Conservation (phyloP, 2,329 filamentous ascomycete species). For the Botrytis fragariae region DNA sequence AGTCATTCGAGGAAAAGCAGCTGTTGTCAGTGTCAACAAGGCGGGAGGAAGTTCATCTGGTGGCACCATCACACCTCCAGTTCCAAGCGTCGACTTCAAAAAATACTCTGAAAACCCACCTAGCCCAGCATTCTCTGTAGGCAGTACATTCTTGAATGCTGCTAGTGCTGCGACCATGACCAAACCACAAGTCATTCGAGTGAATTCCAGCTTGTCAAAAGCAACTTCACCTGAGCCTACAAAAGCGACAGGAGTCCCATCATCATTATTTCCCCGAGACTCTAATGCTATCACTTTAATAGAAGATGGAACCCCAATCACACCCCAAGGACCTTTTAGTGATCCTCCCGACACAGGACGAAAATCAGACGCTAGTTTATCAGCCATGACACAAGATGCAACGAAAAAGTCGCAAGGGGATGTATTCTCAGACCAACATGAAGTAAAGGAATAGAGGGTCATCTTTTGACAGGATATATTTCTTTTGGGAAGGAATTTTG, state of each 20-base stretch:
- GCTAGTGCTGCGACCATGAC: conserved; percentile 57
- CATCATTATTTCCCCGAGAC: conserved; percentile 37
- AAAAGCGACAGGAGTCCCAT: neutral
- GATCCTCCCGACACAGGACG: conserved; percentile 47
- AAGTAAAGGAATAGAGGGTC: conserved; percentile 46
- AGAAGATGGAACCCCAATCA: conserved; percentile 49
- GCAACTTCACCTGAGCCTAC: neutral
- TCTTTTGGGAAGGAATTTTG: neutral
- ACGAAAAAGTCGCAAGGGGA: conserved; percentile 40
- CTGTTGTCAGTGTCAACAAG: conserved; percentile 82
- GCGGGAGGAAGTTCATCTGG: conserved; percentile 57
- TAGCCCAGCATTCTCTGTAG: conserved; percentile 63
- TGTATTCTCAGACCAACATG: conserved; percentile 60
- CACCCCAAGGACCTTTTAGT: conserved; percentile 59
- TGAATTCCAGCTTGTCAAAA: conserved; percentile 40
- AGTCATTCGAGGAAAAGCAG: conserved; percentile 82
- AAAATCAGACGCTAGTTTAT: conserved; percentile 48
- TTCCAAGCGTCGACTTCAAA: conserved; percentile 67
- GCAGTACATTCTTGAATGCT: conserved; percentile 66
- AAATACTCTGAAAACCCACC: conserved; percentile 53
- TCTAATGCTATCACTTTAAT: conserved; percentile 50
- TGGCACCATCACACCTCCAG: conserved; percentile 60
- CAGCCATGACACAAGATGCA: conserved; percentile 55
- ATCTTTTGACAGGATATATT: neutral
- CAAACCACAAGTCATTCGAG: conserved; percentile 59